Percentiles rank a stretch among this genome's conserved stretches.
Evolutionary conservation across 2,329 filamentous ascomycete species (phyloP).

Genomic region (Xylariaceae sp.): DNA sequence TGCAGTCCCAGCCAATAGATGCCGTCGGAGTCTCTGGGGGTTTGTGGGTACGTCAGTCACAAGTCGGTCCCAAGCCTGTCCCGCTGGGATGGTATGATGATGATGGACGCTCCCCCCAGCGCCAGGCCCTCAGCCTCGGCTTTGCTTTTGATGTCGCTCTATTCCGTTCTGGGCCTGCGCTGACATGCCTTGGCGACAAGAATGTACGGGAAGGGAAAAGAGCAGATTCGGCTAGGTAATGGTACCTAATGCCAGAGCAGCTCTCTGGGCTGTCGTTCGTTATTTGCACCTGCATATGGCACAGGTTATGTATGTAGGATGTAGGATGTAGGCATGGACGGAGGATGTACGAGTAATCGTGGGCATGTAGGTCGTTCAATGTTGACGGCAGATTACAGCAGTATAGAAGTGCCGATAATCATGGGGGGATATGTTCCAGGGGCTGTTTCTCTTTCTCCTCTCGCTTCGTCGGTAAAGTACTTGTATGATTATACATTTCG

Average conservation of each 20-base stretch:
- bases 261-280: neutral
- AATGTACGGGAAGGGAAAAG: neutral
- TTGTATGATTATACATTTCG: no score
- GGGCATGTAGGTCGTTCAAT: no score
- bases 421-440: no score
- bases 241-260: neutral
- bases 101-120: neutral
- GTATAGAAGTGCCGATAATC: no score
- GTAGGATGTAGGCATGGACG: no score
- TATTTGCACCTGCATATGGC: neutral
- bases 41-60: neutral
- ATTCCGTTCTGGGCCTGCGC: constrained; percentile 13
- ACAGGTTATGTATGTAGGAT: neutral
- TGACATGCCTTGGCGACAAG: constrained; percentile 7
- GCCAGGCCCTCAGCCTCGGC: constrained; percentile 18
- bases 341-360: no score
- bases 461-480: no score
- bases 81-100: constrained; percentile 5
- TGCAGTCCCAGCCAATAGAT: neutral
- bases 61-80: neutral
- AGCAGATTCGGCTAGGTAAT: constrained; percentile 8
- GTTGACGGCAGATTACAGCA: no score
- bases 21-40: neutral
- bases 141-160: constrained; percentile 17
- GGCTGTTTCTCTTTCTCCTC: no score